Conservation (phyloP, 768 basidiomycete species). For the Russula abietina region DNA sequence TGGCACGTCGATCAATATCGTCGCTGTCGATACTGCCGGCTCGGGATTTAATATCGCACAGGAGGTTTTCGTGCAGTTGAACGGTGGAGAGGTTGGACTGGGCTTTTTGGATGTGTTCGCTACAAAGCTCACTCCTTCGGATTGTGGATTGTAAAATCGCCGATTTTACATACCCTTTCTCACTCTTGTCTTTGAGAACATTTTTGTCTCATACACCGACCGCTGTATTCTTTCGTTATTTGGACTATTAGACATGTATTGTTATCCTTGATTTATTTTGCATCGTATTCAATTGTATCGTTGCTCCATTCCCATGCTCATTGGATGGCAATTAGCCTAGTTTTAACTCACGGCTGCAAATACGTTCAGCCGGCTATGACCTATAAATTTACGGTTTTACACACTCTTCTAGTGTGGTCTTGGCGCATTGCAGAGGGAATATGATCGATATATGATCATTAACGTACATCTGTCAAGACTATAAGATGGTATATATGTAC, state of each 20-base stretch:
- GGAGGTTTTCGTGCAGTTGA: constrained; percentile 31
- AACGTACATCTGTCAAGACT: constrained; percentile 5
- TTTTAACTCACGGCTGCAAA: too few relatives aligned
- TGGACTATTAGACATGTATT: not conserved
- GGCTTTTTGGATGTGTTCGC: constrained; percentile 29
- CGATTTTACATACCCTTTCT: too few relatives aligned
- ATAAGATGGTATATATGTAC: not conserved
- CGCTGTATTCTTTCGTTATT: not conserved
- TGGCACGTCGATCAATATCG: constrained; percentile 40
- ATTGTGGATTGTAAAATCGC: constrained; percentile 25
- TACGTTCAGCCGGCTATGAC: too few relatives aligned
- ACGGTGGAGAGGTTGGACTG: constrained; percentile 25
- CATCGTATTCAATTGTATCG: not conserved
- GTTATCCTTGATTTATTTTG: not conserved
- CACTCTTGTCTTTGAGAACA: not conserved
- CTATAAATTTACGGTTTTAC: too few relatives aligned
- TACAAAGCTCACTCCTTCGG: constrained; percentile 27
- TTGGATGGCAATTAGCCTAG: not conserved
- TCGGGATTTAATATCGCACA: constrained; percentile 37
- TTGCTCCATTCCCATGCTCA: too few relatives aligned
- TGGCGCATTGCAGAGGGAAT: too few relatives aligned
- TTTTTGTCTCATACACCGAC: too few relatives aligned
- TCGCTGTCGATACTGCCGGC: constrained; percentile 47
- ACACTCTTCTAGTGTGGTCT: too few relatives aligned
- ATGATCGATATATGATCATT: not conserved